These are phyloP conservation scores for Apiotrichum montevideense DNA, from an alignment of 1,284 basidiomycete species.

Conservation along the genomic window DNA sequence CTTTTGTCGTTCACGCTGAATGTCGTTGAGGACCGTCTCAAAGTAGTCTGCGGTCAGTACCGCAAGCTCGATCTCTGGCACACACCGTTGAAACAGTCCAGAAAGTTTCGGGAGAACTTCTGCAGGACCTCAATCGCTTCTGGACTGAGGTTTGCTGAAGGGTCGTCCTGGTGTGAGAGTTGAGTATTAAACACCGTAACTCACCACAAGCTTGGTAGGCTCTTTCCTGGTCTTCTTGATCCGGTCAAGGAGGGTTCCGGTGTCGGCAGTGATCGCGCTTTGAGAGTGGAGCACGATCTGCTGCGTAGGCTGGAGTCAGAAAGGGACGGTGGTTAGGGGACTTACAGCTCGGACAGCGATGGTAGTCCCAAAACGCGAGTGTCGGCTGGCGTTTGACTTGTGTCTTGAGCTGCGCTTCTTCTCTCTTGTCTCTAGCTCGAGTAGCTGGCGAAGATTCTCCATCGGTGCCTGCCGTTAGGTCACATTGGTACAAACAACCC, in stretches of 20 bases:
- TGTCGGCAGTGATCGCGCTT: conserved; percentile 66
- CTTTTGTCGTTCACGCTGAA: conserved; percentile 80
- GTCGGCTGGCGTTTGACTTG: conserved; percentile 56
- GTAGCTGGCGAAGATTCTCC: conserved; percentile 59
- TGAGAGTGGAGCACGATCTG: conserved; percentile 70
- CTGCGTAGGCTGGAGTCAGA: conserved; percentile 17
- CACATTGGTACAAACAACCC: neutral
- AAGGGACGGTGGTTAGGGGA: neutral
- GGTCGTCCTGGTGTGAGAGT: conserved; percentile 48
- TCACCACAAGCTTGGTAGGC: conserved; percentile 54
- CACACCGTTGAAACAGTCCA: conserved; percentile 81
- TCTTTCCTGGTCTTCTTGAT: conserved; percentile 61
- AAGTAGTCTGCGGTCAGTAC: conserved; percentile 61
- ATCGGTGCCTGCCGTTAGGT: conserved; percentile 53
- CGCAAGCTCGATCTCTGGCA: conserved; percentile 1
- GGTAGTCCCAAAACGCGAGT: conserved; percentile 90
- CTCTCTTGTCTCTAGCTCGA: conserved; percentile 62
- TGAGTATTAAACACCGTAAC: neutral
- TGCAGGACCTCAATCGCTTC: conserved; percentile 65
- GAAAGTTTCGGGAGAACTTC: conserved; percentile 61
- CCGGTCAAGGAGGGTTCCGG: conserved; percentile 70
- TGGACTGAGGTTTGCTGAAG: conserved; percentile 52
- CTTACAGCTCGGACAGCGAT: conserved; percentile 64
- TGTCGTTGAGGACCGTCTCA: conserved; percentile 76
- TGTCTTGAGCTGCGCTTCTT: conserved; percentile 52